Conservation (phyloP, 106 monocot species). For the Ottelia alismoides region DNA sequence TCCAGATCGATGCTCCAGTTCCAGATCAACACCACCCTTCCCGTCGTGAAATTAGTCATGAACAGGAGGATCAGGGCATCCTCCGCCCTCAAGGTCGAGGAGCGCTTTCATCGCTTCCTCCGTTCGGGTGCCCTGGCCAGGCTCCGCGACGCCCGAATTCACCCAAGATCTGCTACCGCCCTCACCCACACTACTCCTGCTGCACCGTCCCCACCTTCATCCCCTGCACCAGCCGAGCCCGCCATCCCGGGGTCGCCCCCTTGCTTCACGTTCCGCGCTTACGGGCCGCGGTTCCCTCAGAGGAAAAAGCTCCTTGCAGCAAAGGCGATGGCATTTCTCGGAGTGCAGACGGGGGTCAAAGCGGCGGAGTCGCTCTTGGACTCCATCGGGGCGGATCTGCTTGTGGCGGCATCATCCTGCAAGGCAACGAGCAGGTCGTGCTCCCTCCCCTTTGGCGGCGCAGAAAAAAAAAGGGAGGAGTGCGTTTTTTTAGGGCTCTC, state of each 20-base stretch:
- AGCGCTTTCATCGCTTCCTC: constrained; percentile 7
- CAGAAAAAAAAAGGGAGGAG: too few species aligned
- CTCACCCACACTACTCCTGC: background rate
- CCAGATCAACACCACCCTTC: too few species aligned
- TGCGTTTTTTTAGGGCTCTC: too few species aligned
- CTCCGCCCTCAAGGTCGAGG: constrained; percentile 7
- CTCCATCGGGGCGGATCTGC: too few species aligned
- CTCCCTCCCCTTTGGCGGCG: too few species aligned
- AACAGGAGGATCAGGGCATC: too few species aligned
- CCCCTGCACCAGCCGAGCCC: background rate
- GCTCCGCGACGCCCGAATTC: constrained; percentile 3
- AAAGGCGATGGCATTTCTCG: background rate
- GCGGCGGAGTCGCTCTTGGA: too few species aligned
- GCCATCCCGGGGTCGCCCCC: background rate
- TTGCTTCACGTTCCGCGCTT: background rate
- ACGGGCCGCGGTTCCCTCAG: constrained; percentile 5
- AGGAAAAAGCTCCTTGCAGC: constrained; percentile 2
- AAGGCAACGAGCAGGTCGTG: too few species aligned
- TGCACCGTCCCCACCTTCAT: background rate
- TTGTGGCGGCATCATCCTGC: too few species aligned
- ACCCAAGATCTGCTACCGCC: background rate
- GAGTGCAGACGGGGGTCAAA: too few species aligned
- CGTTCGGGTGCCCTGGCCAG: constrained; percentile 7
- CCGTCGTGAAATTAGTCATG: too few species aligned
- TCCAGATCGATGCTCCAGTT: too few species aligned